Evolutionary conservation across 2,329 filamentous ascomycete genomes (phyloP).

Genomic region (Aspergillus candidus): DNA sequence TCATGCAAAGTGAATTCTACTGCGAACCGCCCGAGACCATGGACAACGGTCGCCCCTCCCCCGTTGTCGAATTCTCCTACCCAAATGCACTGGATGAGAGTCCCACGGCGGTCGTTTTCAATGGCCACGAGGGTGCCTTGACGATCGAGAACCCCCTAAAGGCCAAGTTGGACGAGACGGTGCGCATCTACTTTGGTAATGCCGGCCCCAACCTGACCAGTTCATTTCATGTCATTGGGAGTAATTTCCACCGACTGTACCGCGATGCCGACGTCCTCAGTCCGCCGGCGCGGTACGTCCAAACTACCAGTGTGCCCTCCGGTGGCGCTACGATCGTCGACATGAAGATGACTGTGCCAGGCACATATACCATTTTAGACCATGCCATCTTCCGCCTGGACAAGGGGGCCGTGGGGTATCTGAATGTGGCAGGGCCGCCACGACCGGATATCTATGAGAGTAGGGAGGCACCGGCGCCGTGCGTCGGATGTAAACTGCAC

Average conservation of each 20-base stretch:
- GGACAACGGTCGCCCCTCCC: constrained; percentile 25
- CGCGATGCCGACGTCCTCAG: constrained; percentile 29
- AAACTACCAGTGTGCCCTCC: constrained; percentile 24
- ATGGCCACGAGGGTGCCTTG: constrained; percentile 27
- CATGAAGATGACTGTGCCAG: constrained; percentile 28
- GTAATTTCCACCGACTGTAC: constrained; percentile 24
- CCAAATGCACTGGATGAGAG: constrained; percentile 29
- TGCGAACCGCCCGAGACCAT: constrained; percentile 30
- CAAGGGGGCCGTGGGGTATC: constrained; percentile 30
- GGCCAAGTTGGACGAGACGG: constrained; percentile 22
- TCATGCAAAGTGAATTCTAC: constrained; percentile 36
- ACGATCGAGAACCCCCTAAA: constrained; percentile 28
- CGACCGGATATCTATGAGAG: constrained; percentile 25
- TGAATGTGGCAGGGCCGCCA: constrained; percentile 28
- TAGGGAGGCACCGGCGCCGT: constrained; percentile 20
- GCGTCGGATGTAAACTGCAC: constrained; percentile 29
- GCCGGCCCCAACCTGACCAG: constrained; percentile 31
- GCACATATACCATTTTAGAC: constrained; percentile 30
- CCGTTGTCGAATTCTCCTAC: constrained; percentile 31
- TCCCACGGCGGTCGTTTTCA: constrained; percentile 28
- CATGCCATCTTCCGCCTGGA: constrained; percentile 33
- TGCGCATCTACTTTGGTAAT: constrained; percentile 34
- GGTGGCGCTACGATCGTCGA: constrained; percentile 27
- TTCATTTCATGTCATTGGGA: constrained; percentile 29
- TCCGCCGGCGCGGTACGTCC: constrained; percentile 21